These are phyloP conservation scores for Fusarium praegraminearum DNA, from an alignment of 2,329 filamentous ascomycete genomes.

Conservation along the genomic window DNA sequence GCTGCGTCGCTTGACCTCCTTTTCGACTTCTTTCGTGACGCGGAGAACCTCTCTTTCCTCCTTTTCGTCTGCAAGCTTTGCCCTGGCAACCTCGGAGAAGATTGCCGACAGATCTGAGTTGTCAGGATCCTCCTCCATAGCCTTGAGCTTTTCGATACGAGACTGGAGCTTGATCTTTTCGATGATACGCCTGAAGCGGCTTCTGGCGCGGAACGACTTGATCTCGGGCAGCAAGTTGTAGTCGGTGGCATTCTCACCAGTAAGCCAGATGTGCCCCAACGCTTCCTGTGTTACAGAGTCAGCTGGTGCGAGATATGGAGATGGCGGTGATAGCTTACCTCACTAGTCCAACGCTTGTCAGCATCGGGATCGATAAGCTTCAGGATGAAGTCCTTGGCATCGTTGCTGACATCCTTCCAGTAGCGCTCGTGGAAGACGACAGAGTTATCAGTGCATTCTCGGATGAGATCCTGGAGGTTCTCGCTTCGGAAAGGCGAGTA, in stretches of 20 bases:
- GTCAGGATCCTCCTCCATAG: conserved; percentile 86
- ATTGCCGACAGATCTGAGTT: conserved; percentile 72
- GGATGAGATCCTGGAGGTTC: conserved; percentile 90
- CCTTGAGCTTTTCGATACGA: conserved; percentile 92
- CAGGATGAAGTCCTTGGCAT: conserved; percentile 95
- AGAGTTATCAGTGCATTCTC: conserved; percentile 86
- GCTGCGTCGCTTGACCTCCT: conserved; percentile 58
- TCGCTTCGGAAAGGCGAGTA: conserved; percentile 98
- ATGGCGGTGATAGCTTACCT: conserved; percentile 62
- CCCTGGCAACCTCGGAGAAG: conserved; percentile 93
- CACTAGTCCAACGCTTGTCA: conserved; percentile 79
- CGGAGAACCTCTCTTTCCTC: conserved; percentile 82
- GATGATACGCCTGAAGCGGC: conserved; percentile 91
- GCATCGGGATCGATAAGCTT: conserved; percentile 83
- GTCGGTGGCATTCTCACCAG: conserved; percentile 89
- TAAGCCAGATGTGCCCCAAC: conserved; percentile 87
- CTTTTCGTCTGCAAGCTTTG: conserved; percentile 85
- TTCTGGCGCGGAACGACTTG: conserved; percentile 90
- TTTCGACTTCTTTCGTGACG: conserved; percentile 69
- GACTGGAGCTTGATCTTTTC: conserved; percentile 96
- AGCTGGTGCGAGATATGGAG: conserved; percentile 25
- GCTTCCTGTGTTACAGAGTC: conserved; percentile 68
- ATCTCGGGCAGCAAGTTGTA: conserved; percentile 98
- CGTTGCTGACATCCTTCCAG: conserved; percentile 96
- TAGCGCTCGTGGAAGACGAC: conserved; percentile 98